Evolutionary conservation across 768 basidiomycete species (phyloP), one percentile per base, ranked within the genome.

Genomic region (Agaricus blazei): DNA sequence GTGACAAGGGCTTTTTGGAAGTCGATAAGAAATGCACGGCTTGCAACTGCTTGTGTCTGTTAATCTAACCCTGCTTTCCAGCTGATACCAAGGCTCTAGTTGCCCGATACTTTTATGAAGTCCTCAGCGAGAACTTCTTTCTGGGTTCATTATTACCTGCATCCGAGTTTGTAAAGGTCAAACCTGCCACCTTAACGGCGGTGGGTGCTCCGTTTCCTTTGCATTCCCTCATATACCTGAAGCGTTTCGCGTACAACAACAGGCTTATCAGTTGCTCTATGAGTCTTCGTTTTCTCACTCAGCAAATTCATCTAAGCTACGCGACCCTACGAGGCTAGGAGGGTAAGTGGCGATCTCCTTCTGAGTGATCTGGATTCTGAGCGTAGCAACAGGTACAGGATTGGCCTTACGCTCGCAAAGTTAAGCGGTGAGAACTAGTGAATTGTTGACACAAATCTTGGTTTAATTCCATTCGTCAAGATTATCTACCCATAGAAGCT

Each of bases 401-500:
- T 87, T 19, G 85, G 85, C 3, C 54, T 65, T 7, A 72, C 74
- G 27, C 68, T 87, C 51, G 75, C 74, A 36, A 67, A 71, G 40
- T 78, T 76, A 23, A 76, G 66, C 69, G 81, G 85, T 78, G 38
- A 23, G 41, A 9, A 8, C n/a, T 40, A 28, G 44, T 50, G 27
- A 29, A 19, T 15, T 31, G 3, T 26, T 44, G 9, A 43, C 6
- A 58, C 47, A 48, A 55, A 28, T 8, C 11, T 8, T 19, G 9
- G 23, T 48, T 31, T 9, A 7, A 59, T 42, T 34, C 14, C 47
- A 7, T 27, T 4, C 9, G 8, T 1, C 34, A 36, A 84, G 85
- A 81, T 52, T 84, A 77, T 60, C 67, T 86, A 15, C 74, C 77
- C 12, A 65, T 84, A 42, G 85, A 87, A 63, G 73, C 77, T 14